Evolutionary conservation across 2,329 filamentous ascomycete species (phyloP).

Genomic region (Talaromyces sp.): DNA sequence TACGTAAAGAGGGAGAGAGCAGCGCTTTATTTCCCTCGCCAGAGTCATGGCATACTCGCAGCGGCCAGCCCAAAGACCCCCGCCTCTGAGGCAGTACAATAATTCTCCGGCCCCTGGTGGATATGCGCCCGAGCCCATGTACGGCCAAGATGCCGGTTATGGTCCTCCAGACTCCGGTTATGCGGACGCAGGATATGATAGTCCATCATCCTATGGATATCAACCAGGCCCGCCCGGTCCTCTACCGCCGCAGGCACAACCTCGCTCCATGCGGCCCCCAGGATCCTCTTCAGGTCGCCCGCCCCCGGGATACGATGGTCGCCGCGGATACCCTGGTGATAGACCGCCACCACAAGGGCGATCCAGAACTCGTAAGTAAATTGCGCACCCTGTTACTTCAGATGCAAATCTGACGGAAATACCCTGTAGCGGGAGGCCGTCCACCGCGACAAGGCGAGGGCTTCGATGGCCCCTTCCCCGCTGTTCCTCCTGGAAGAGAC

Average conservation of each 20-base stretch:
- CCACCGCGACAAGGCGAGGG: slow-evolving; percentile 41
- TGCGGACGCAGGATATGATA: slow-evolving; percentile 28
- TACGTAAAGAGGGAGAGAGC: background rate
- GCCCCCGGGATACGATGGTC: slow-evolving; percentile 27
- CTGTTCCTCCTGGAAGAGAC: slow-evolving; percentile 36
- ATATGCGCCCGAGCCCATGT: slow-evolving; percentile 32
- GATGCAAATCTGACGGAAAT: background rate
- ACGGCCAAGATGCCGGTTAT: slow-evolving; percentile 30
- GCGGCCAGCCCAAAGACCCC: slow-evolving; percentile 34
- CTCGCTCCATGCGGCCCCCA: slow-evolving; percentile 36
- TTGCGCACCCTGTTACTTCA: background rate
- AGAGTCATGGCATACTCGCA: slow-evolving; percentile 42
- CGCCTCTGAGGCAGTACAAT: slow-evolving; percentile 37
- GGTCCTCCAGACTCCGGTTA: slow-evolving; percentile 27
- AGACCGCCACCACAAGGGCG: slow-evolving; percentile 35
- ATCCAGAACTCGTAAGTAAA: slow-evolving; percentile 38
- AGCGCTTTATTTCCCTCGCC: background rate
- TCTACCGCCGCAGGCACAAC: slow-evolving; percentile 27
- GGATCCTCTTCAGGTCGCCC: slow-evolving; percentile 33
- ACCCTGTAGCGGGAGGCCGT: slow-evolving; percentile 16
- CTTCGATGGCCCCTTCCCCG: slow-evolving; percentile 56
- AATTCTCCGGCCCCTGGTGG: slow-evolving; percentile 22
- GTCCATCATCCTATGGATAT: slow-evolving; percentile 31
- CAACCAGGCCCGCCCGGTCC: slow-evolving; percentile 29
- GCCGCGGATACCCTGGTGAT: slow-evolving; percentile 31